These are phyloP conservation scores for Chimonanthus praecox DNA, from an alignment of 164 flowering plant genomes.

Conservation along the genomic window DNA sequence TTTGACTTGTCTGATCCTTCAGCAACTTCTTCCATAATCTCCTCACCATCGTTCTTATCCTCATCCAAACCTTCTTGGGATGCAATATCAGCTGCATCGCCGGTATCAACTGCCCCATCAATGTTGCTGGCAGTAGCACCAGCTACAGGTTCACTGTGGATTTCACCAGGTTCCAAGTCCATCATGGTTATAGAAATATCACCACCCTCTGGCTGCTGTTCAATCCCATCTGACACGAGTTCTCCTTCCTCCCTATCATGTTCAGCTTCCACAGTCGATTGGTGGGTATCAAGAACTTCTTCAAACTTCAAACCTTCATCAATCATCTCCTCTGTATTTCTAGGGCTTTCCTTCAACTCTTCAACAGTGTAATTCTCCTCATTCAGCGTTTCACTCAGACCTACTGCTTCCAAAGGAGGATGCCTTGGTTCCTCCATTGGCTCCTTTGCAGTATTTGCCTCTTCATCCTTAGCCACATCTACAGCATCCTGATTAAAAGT, in stretches of 20 bases:
- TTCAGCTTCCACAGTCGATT: constrained; percentile 28
- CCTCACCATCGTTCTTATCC: constrained; percentile 42
- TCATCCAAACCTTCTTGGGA: constrained; percentile 28
- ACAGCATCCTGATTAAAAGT: constrained; percentile 33
- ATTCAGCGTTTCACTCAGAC: constrained; percentile 28
- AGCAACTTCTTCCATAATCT: constrained; percentile 29
- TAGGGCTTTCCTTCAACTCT: constrained; percentile 27
- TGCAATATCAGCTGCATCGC: constrained; percentile 28
- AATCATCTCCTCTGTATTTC: constrained; percentile 22
- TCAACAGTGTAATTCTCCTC: constrained; percentile 24
- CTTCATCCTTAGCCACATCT: constrained; percentile 44
- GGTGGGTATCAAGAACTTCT: constrained; percentile 35
- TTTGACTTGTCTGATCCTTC: constrained; percentile 41
- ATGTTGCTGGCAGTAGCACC: constrained; percentile 26
- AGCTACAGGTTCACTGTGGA: constrained; percentile 29
- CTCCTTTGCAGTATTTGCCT: constrained; percentile 15
- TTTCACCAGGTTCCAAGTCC: constrained; percentile 38
- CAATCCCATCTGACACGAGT: constrained; percentile 41
- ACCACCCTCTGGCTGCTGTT: constrained; percentile 28
- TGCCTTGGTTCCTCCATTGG: constrained; percentile 34
- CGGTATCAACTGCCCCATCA: constrained; percentile 21
- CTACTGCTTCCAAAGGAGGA: constrained; percentile 16
- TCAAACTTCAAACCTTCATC: constrained; percentile 35
- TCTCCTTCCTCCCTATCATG: constrained; percentile 87
- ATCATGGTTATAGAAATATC: constrained; percentile 14